Conservation (phyloP, 2,329 filamentous ascomycete species). For the Thyridium curvatum region DNA sequence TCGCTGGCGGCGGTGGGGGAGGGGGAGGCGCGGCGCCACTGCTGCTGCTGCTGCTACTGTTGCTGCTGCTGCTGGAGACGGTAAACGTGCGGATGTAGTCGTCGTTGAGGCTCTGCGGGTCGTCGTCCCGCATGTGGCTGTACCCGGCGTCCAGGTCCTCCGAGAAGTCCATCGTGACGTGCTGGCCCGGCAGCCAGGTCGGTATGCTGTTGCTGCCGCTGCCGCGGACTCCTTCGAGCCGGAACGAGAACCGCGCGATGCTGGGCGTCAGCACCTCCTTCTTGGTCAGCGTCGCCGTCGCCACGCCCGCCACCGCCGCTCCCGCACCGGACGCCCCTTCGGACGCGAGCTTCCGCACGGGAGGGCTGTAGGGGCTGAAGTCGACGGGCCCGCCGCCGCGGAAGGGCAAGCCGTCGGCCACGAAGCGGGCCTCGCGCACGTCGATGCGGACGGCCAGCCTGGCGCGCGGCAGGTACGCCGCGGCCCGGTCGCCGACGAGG, state of each 20-base stretch:
- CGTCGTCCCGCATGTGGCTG: conserved; percentile 76
- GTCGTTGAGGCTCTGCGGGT: conserved; percentile 75
- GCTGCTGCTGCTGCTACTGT: too few relatives aligned
- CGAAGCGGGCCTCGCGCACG: conserved; percentile 54
- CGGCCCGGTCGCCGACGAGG: conserved; percentile 58
- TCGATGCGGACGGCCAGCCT: conserved; percentile 68
- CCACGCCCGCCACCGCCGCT: conserved; percentile 7
- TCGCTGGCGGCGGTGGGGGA: too few relatives aligned
- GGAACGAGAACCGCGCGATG: conserved; percentile 57
- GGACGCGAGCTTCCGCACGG: conserved; percentile 54
- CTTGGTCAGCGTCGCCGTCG: conserved; percentile 48
- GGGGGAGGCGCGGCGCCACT: too few relatives aligned
- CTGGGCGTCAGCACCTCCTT: conserved; percentile 58
- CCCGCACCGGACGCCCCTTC: conserved; percentile 34
- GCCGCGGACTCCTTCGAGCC: not conserved
- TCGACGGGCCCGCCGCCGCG: conserved; percentile 48
- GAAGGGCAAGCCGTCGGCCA: conserved; percentile 62
- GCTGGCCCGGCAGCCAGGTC: conserved; percentile 64
- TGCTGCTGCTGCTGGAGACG: conserved; percentile 63
- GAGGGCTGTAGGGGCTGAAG: conserved; percentile 74
- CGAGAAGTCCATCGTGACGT: conserved; percentile 69
- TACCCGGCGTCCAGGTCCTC: conserved; percentile 67
- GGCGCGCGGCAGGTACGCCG: conserved; percentile 56
- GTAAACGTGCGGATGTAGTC: conserved; percentile 83
- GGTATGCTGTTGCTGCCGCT: conserved; percentile 13